Conservation (phyloP, 768 basidiomycete species). For the Leccinum ochraceum region DNA sequence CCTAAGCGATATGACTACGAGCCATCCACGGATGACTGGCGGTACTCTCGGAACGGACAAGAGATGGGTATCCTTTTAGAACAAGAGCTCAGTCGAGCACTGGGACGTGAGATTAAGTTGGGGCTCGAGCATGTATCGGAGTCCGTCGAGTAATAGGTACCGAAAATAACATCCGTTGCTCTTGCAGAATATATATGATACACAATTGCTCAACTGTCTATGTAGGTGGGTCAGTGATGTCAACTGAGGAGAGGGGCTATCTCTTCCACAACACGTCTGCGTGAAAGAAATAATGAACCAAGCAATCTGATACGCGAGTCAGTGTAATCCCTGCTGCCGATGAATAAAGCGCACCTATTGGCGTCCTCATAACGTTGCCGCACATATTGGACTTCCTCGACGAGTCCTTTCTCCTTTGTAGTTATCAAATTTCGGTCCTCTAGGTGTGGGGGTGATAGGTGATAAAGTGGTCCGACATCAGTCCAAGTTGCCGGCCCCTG, state of each 20-base stretch:
- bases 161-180: background rate
- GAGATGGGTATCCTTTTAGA: constrained; percentile 65
- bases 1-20: constrained; percentile 85
- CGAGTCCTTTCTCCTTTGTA: constrained; percentile 19
- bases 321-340: constrained; percentile 1
- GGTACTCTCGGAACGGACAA: constrained; percentile 69
- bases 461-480: constrained; percentile 7
- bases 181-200: constrained; percentile 1
- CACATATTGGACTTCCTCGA: constrained; percentile 48
- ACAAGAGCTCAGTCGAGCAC: constrained; percentile 56
- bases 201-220: constrained; percentile 4
- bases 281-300: constrained; percentile 64
- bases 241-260: constrained; percentile 3
- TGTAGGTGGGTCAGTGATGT: background rate
- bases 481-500: constrained; percentile 2
- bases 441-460: constrained; percentile 1
- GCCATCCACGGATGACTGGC: constrained; percentile 59
- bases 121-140: constrained; percentile 31
- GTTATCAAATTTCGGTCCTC: background rate
- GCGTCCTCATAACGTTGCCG: constrained; percentile 61
- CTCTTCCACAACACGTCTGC: constrained; percentile 41
- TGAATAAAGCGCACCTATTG: constrained; percentile 51
- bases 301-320: constrained; percentile 47
- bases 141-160: constrained; percentile 15
- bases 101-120: constrained; percentile 39